Evolutionary conservation across 129 eudicot genomes (phyloP).

Genomic region (Chrysanthemum lavandulifolium): DNA sequence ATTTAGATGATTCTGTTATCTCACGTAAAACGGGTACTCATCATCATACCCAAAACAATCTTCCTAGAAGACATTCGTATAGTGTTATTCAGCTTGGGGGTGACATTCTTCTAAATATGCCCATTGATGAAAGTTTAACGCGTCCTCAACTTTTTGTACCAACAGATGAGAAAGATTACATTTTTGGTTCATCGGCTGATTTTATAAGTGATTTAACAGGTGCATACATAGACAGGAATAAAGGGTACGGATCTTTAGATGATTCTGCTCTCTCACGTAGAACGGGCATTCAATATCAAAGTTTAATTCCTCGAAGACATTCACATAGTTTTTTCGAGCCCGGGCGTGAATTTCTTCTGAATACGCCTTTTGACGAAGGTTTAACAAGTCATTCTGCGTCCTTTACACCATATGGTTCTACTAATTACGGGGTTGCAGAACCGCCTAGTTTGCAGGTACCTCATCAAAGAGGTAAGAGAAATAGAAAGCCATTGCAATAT

Average conservation of each 20-base stretch:
- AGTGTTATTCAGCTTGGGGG: constrained; percentile 10
- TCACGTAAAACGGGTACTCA: not conserved
- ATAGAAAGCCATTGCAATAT: not conserved
- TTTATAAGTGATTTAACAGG: constrained; percentile 11
- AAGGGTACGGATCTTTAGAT: constrained; percentile 23
- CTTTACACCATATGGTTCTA: constrained; percentile 20
- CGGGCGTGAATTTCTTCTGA: constrained; percentile 24
- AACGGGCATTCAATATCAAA: constrained; percentile 16
- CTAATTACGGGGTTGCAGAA: constrained; percentile 5
- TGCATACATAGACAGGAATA: constrained; percentile 12
- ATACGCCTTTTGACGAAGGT: constrained; percentile 29
- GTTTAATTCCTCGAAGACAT: constrained; percentile 31
- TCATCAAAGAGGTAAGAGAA: not conserved
- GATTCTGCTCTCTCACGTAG: constrained; percentile 17
- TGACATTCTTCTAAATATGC: constrained; percentile 14
- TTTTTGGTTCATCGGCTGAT: not conserved
- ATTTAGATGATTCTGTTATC: constrained; percentile 21
- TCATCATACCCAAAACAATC: not conserved
- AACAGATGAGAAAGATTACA: constrained; percentile 18
- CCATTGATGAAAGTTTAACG: constrained; percentile 12
- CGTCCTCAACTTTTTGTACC: not conserved
- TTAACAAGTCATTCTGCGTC: constrained; percentile 4
- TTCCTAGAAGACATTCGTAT: constrained; percentile 12
- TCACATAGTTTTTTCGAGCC: constrained; percentile 20
- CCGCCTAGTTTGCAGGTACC: constrained; percentile 9